Evolutionary conservation across 768 basidiomycete species (phyloP).

Genomic region (Imleria badia): DNA sequence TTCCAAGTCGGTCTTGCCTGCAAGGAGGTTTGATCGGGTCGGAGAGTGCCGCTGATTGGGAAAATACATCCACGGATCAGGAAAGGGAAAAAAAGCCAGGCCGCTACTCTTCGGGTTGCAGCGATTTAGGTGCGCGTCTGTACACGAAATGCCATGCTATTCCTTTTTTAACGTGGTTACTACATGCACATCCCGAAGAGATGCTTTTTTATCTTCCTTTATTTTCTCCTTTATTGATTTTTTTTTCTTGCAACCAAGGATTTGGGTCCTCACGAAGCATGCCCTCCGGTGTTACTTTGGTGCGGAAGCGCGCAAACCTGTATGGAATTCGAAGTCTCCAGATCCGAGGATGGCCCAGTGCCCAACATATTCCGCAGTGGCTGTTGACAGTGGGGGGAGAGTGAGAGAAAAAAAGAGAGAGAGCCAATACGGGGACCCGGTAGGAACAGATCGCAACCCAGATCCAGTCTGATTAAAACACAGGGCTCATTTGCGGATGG

Average conservation of each 20-base stretch:
- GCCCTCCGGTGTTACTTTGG: not conserved
- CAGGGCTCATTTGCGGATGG: slow-evolving; percentile 3
- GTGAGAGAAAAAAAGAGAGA: not conserved
- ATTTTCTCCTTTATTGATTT: not conserved
- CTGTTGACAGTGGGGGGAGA: not conserved
- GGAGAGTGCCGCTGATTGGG: slow-evolving; percentile 19
- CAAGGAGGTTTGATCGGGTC: slow-evolving; percentile 4
- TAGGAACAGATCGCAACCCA: slow-evolving; percentile 11
- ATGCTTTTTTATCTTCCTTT: not conserved
- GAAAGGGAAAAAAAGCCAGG: not conserved
- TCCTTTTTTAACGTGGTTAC: slow-evolving; percentile 8
- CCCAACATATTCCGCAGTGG: slow-evolving; percentile 2
- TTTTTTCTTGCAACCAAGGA: not conserved
- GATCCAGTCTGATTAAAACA: slow-evolving; percentile 21
- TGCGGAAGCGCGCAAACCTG: slow-evolving; percentile 15
- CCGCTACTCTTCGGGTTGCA: slow-evolving; percentile 5
- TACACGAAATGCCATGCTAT: slow-evolving; percentile 2
- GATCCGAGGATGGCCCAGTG: slow-evolving; percentile 13
- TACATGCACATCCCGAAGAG: slow-evolving; percentile 2
- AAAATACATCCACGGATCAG: slow-evolving; percentile 25
- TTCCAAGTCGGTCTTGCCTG: slow-evolving; percentile 8
- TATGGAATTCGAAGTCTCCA: slow-evolving; percentile 10
- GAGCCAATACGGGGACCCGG: slow-evolving; percentile 10
- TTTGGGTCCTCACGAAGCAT: slow-evolving; percentile 5
- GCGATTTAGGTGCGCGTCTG: slow-evolving; percentile 6